These are phyloP conservation scores for Claviceps lovelessii DNA, from an alignment of 2,329 filamentous ascomycete genomes.

Conservation along the genomic window DNA sequence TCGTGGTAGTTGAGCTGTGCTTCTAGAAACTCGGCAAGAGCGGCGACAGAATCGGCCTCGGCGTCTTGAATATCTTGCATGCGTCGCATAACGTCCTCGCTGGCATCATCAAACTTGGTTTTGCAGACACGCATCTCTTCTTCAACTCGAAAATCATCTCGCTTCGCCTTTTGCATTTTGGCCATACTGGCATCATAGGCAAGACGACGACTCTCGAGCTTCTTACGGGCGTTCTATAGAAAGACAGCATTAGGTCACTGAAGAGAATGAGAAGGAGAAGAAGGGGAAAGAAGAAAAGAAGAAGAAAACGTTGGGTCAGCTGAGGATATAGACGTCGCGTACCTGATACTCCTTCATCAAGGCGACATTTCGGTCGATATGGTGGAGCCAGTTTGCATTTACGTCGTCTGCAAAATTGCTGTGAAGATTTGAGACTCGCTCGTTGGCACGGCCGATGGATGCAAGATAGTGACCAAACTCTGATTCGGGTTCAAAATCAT, in stretches of 20 bases:
- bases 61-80: conserved; percentile 96
- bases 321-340: conserved; percentile 14
- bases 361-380: conserved; percentile 72
- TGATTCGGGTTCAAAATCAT: conserved; percentile 82
- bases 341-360: conserved; percentile 99
- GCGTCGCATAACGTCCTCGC: conserved; percentile 75
- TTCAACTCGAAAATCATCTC: conserved; percentile 83
- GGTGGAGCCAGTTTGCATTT: conserved; percentile 76
- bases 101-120: conserved; percentile 91
- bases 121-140: conserved; percentile 85
- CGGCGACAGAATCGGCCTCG: conserved; percentile 67
- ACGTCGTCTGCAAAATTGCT: conserved; percentile 68
- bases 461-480: conserved; percentile 81
- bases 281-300: background rate
- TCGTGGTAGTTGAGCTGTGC: conserved; percentile 86
- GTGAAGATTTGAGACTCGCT: conserved; percentile 72
- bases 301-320: background rate
- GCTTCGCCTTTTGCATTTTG: conserved; percentile 88
- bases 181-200: conserved; percentile 80
- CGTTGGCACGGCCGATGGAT: conserved; percentile 69
- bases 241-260: background rate
- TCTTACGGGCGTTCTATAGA: conserved; percentile 60
- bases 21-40: conserved; percentile 71
- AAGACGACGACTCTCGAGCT: conserved; percentile 76
- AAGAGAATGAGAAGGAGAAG: too few relatives aligned